Conservation (phyloP, 495 filamentous ascomycete genomes). For the Jackrogersella multiformis region DNA sequence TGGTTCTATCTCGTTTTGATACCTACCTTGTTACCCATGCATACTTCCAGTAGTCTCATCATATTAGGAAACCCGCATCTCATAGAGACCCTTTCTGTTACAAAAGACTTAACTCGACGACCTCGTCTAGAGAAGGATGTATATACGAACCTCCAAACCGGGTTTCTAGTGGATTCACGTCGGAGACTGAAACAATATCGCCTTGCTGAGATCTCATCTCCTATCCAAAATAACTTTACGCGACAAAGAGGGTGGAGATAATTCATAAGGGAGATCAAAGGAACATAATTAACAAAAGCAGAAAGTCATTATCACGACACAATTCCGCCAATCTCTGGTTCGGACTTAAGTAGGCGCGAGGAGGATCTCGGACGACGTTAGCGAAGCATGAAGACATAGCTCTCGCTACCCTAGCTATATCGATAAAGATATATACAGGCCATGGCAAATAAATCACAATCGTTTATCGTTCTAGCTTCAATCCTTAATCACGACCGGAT, state of each 20-base stretch:
- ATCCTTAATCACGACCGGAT: not conserved
- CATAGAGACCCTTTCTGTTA: not conserved
- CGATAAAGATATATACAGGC: constrained; percentile 1
- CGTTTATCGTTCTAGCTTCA: not conserved
- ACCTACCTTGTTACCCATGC: not conserved
- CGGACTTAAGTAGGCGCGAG: constrained; percentile 17
- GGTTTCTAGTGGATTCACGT: not conserved
- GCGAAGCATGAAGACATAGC: constrained; percentile 4
- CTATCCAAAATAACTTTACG: not conserved
- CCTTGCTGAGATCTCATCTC: not conserved
- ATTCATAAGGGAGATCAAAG: not conserved
- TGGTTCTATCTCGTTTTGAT: not conserved
- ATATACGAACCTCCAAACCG: not conserved
- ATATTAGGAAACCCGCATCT: not conserved
- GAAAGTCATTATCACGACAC: constrained; percentile 10
- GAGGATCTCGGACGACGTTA: constrained; percentile 6
- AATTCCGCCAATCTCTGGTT: not conserved
- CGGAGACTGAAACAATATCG: not conserved
- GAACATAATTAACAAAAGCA: not conserved
- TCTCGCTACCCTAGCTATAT: not conserved
- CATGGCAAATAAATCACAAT: not conserved
- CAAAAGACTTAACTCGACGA: not conserved
- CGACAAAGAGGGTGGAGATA: not conserved
- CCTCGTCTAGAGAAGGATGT: not conserved
- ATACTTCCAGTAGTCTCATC: not conserved